Evolutionary conservation across 352 stramenopile genomes (phyloP).

Genomic region (Peronosclerospora sorghi): DNA sequence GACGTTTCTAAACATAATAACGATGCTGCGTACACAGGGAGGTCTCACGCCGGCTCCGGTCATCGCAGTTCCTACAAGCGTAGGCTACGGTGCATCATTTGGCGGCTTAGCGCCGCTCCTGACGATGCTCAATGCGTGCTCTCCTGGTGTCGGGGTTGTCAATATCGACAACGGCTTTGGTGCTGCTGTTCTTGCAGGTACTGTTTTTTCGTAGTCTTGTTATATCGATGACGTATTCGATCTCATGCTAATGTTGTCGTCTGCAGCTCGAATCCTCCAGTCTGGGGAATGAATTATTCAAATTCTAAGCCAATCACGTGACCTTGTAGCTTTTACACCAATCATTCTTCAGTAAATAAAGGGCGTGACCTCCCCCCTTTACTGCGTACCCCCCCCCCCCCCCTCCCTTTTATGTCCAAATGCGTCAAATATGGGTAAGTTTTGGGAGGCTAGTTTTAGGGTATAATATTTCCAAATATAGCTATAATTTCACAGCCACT

Average conservation of each 20-base stretch:
- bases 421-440: no score
- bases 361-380: no score
- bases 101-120: constrained; percentile 90
- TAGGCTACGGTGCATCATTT: constrained; percentile 87
- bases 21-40: constrained; percentile 24
- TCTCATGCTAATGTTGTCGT: constrained; percentile 7
- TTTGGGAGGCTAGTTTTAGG: no score
- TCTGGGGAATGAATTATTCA: constrained; percentile 8
- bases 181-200: constrained; percentile 88
- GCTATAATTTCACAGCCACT: no score
- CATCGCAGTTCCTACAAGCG: constrained; percentile 86
- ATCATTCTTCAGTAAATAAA: background rate
- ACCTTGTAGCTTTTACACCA: constrained; percentile 1
- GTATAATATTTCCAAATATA: no score
- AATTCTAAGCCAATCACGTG: constrained; percentile 3
- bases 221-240: background rate
- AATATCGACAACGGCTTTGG: constrained; percentile 99
- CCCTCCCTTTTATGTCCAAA: no score
- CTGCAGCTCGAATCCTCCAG: constrained; percentile 21
- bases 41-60: constrained; percentile 76
- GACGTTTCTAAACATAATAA: background rate
- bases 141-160: constrained; percentile 95
- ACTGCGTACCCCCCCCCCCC: no score
- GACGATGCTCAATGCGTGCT: constrained; percentile 97
- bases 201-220: background rate